phyloP scores from a whole-genome alignment of 768 basidiomycete genomes.

The Mycena olivaceomarginata region DNA sequence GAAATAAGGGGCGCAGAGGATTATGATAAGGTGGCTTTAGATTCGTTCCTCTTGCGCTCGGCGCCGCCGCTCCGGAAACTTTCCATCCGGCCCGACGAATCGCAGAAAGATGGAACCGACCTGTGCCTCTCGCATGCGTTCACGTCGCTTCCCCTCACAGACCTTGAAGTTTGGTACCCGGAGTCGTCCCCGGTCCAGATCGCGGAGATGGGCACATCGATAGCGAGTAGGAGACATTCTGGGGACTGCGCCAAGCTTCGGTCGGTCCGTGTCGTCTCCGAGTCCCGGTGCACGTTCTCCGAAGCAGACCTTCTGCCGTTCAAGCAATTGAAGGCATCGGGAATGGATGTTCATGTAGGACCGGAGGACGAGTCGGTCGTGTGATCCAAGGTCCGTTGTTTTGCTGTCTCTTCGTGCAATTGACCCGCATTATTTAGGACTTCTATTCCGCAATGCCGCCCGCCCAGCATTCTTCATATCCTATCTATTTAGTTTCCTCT shows the following conservation, averaged over 20 bases:
- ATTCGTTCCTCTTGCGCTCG: slow-evolving; percentile 8
- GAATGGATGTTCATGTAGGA: not conserved
- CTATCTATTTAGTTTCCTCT: too few species aligned
- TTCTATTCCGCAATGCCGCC: too few species aligned
- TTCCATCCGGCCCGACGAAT: not conserved
- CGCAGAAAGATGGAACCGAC: not conserved
- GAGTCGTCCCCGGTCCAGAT: not conserved
- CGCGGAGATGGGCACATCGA: not conserved
- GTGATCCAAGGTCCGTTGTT: not conserved
- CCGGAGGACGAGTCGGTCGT: not conserved
- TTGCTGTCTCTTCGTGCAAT: not conserved
- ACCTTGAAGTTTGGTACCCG: not conserved
- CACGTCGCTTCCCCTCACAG: not conserved
- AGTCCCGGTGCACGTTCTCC: not conserved
- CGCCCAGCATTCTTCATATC: too few species aligned
- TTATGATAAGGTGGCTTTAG: not conserved
- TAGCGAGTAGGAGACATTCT: not conserved
- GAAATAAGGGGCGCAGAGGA: not conserved
- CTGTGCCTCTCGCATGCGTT: not conserved
- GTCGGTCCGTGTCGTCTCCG: slow-evolving; percentile 1
- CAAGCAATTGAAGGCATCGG: not conserved
- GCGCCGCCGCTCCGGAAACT: not conserved
- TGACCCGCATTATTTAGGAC: not conserved
- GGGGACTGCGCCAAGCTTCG: not conserved
- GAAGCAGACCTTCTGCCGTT: not conserved